These are phyloP conservation scores for Gossypium stocksii DNA, from an alignment of 345 rosid species.

Conservation along the genomic window DNA sequence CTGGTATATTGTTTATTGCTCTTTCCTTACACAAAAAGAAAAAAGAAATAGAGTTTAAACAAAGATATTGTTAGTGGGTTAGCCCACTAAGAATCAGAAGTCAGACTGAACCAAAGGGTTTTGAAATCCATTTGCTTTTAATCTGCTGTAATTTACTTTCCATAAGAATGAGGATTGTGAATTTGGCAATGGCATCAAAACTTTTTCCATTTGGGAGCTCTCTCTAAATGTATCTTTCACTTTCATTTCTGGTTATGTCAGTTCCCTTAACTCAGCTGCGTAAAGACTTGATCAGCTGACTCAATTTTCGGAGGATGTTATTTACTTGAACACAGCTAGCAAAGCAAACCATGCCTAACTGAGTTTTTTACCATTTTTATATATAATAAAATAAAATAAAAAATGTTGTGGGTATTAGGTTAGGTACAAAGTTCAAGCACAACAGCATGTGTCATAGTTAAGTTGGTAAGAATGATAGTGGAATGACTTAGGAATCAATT, in stretches of 20 bases:
- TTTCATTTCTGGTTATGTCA: not conserved
- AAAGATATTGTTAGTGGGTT: constrained; percentile 19
- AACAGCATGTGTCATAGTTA: not conserved
- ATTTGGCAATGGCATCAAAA: not conserved
- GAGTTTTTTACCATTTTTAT: not conserved
- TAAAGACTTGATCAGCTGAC: constrained; percentile 1
- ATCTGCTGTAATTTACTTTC: not conserved
- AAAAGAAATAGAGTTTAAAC: not conserved
- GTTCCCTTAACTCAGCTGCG: not conserved
- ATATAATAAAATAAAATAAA: not conserved
- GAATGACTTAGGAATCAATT: constrained; percentile 9
- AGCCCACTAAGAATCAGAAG: constrained; percentile 30
- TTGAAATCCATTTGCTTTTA: constrained; percentile 17
- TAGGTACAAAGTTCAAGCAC: not conserved
- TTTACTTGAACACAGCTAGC: constrained; percentile 10
- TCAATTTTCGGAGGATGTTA: not conserved
- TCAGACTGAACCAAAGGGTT: constrained; percentile 22
- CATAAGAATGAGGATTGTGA: not conserved
- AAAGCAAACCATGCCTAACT: not conserved
- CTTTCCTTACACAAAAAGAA: not conserved
- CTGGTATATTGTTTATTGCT: constrained; percentile 21
- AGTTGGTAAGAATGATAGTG: not conserved
- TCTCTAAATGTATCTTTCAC: not conserved
- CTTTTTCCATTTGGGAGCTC: not conserved
- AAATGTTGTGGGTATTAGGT: constrained; percentile 1